Evolutionary conservation across 176 grass and related monocot genomes (phyloP), one percentile per base, ranked within the genome.

Genomic region (Aegilops sharonensis): DNA sequence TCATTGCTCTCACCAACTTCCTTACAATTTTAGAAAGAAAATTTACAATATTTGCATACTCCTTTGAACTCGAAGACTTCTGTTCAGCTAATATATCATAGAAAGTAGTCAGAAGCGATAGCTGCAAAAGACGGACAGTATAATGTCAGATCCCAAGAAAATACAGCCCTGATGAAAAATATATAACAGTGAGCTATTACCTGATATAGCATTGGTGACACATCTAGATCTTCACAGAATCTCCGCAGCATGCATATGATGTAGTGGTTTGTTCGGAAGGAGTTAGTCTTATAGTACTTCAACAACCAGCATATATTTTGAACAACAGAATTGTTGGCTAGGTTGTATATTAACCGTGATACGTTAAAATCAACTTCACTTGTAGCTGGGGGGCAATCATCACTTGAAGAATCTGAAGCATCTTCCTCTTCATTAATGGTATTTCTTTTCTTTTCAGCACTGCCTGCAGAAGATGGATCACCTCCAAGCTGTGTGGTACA

Each of bases 191-290:
- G 24, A 80, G 72, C 48, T 52, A 92, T 84, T 92, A 98, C 93
- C 93, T 98, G 96, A 85, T 98, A 98, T 45, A 98, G 93, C 91
- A 98, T 94, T 43, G 96, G 93, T 72, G 93, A 85, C 79, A 98
- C 74, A 67, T 93, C 93, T 31, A 98, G 78, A 81, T 98, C 96
- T 78, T 98, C 91, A 81, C 96, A 98, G 69, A 98, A 89, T 86
- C 96, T 91, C 50, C 86, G 87, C 21, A 98, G 88, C 93, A 98
- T 94, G 91, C 90, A 94, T 90, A 98, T 89, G 75, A 98, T 88
- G 85, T 98, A 89, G 80, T 98, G 96, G 78, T 98, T 98, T 84
- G 93, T 95, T 87, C 86, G 88, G 45, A 88, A 88, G 24, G 93
- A 92, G 81, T 98, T 98, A 82, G 86, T 95, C 87, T 88, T 94